phyloP scores from a whole-genome alignment of 2,329 filamentous ascomycete genomes.

The Fusarium gaditjirri region DNA sequence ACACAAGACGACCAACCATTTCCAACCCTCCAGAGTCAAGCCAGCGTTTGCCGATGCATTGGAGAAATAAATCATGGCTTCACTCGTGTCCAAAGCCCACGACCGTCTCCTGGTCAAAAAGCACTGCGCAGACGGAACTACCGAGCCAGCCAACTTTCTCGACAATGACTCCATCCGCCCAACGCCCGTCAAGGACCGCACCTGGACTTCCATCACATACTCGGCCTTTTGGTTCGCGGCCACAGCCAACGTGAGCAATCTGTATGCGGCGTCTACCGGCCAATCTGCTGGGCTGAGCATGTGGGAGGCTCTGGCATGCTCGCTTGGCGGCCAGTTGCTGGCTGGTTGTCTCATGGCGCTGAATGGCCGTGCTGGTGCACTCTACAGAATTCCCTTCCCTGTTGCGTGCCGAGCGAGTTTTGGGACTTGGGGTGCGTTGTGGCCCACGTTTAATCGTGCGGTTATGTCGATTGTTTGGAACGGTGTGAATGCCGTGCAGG shows the following conservation, averaged over 20 bases:
- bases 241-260: slow-evolving; percentile 1
- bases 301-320: slow-evolving; percentile 10
- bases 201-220: slow-evolving; percentile 17
- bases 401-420: slow-evolving; percentile 11
- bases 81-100: neutral
- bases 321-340: slow-evolving; percentile 2
- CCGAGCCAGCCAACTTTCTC: neutral
- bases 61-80: neutral
- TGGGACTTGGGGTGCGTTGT: slow-evolving; percentile 12
- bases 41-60: accelerated
- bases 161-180: slow-evolving; percentile 22
- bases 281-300: slow-evolving; percentile 4
- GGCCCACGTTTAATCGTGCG: slow-evolving; percentile 11
- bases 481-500: slow-evolving; percentile 12
- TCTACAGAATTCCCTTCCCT: slow-evolving; percentile 6
- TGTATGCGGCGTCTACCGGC: neutral
- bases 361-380: slow-evolving; percentile 3
- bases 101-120: neutral
- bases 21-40: neutral
- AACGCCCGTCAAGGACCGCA: slow-evolving; percentile 3
- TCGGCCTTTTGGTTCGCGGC: slow-evolving; percentile 7
- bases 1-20: neutral
- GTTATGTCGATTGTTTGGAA: slow-evolving; percentile 18
- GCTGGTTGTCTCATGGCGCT: slow-evolving; percentile 15
- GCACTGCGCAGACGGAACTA: neutral